Percentiles rank a stretch among this genome's conserved stretches.
These are phyloP conservation scores for Solanum sitiens DNA, from an alignment of 257 asterid genomes.

Conservation along the genomic window DNA sequence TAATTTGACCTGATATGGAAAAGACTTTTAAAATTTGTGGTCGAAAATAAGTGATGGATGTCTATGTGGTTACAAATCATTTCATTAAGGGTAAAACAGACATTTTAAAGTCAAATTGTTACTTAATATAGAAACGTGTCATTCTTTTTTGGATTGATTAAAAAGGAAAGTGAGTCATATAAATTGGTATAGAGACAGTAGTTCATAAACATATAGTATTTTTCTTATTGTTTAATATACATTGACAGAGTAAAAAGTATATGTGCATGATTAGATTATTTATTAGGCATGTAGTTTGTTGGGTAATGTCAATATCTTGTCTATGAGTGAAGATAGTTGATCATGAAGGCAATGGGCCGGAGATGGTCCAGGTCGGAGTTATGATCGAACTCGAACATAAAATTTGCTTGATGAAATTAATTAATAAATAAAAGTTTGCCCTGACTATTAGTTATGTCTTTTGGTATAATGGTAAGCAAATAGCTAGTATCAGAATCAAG, in stretches of 20 bases:
- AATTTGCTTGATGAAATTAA: too few species aligned
- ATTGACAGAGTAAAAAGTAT: neutral
- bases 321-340: neutral
- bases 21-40: rapidly evolving
- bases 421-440: too few species aligned
- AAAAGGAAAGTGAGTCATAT: too few species aligned
- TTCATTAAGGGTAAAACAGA: rapidly evolving
- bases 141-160: neutral
- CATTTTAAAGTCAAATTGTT: too few species aligned
- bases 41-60: too few species aligned
- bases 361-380: neutral
- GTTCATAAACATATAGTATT: neutral
- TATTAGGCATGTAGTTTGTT: neutral
- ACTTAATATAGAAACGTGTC: neutral
- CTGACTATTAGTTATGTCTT: too few species aligned
- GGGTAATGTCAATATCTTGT: neutral
- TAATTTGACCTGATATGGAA: rapidly evolving
- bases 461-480: too few species aligned
- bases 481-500: too few species aligned
- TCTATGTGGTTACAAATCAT: neutral
- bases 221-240: neutral
- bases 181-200: rapidly evolving
- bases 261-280: neutral
- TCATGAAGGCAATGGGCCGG: neutral
- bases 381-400: neutral